Percentiles rank a stretch among this genome's conserved stretches.
Evolutionary conservation across 2,329 filamentous ascomycete genomes (phyloP).

Genomic region (Stemphylium lycopersici): DNA sequence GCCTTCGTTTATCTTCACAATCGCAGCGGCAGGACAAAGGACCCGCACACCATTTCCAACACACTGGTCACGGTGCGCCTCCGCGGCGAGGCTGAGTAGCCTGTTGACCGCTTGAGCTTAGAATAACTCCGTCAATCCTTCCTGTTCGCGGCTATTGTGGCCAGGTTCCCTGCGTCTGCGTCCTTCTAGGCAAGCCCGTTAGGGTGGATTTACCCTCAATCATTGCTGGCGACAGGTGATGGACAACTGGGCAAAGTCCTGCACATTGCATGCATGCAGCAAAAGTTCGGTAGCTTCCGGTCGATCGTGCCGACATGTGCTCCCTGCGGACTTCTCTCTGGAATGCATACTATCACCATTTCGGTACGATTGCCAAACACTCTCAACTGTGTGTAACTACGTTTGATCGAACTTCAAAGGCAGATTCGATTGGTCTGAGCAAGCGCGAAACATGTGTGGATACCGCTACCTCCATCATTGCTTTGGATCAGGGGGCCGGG

Average conservation of each 20-base stretch:
- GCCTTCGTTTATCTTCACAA: neutral
- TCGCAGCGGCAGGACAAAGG: constrained; percentile 7
- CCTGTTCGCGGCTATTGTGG: constrained; percentile 19
- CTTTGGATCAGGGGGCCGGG: constrained; percentile 19
- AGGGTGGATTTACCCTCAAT: constrained; percentile 21
- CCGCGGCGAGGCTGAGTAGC: constrained; percentile 13
- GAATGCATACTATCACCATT: constrained; percentile 38
- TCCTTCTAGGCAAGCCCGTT: constrained; percentile 26
- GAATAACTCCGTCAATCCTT: constrained; percentile 10
- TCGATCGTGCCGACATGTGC: constrained; percentile 31
- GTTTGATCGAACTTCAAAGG: constrained; percentile 19
- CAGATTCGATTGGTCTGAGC: constrained; percentile 21
- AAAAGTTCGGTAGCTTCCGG: constrained; percentile 43
- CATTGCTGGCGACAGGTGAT: constrained; percentile 14
- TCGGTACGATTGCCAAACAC: constrained; percentile 35
- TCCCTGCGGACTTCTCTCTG: constrained; percentile 16
- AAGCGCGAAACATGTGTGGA: constrained; percentile 21
- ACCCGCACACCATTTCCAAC: constrained; percentile 12
- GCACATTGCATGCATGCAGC: constrained; percentile 42
- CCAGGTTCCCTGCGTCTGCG: constrained; percentile 4
- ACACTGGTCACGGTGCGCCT: constrained; percentile 15
- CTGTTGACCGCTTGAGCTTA: constrained; percentile 16
- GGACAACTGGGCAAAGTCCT: constrained; percentile 24
- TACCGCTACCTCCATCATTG: constrained; percentile 6
- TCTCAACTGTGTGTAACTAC: constrained; percentile 33